These are phyloP conservation scores for Suhomyces kilbournensis DNA, from an alignment of 805 yeast genomes.

Conservation along the genomic window DNA sequence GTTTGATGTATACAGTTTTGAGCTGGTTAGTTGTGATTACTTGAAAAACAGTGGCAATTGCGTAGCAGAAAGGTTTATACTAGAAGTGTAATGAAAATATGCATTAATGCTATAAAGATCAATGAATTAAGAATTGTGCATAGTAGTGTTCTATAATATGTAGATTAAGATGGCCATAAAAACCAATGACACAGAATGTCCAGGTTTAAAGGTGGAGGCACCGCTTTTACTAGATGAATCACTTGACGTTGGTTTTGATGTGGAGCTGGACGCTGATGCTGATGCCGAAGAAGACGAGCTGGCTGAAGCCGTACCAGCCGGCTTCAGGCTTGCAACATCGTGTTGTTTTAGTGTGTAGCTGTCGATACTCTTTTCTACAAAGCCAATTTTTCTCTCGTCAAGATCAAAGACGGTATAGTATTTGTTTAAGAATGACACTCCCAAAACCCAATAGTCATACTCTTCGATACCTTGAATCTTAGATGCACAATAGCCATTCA, in stretches of 20 bases:
- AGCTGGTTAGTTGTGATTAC: slow-evolving; percentile 69
- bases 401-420: slow-evolving; percentile 59
- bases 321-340: background rate
- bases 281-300: background rate
- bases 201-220: background rate
- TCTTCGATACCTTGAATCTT: slow-evolving; percentile 57
- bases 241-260: background rate
- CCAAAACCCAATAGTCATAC: slow-evolving; percentile 53
- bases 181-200: background rate
- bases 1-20: slow-evolving; percentile 55
- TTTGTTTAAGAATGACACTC: slow-evolving; percentile 56
- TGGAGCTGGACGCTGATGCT: background rate
- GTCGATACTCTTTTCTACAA: slow-evolving; percentile 27
- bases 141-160: background rate
- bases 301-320: background rate
- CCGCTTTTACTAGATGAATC: background rate
- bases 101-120: background rate
- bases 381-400: slow-evolving; percentile 48
- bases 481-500: slow-evolving; percentile 57
- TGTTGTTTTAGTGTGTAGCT: background rate
- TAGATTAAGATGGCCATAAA: background rate
- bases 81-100: background rate
- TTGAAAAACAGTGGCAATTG: slow-evolving; percentile 11
- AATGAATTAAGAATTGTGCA: background rate
- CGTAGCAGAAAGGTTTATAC: background rate